These are phyloP conservation scores for Polychaeton citri DNA, from an alignment of 2,329 filamentous ascomycete genomes.

Conservation along the genomic window DNA sequence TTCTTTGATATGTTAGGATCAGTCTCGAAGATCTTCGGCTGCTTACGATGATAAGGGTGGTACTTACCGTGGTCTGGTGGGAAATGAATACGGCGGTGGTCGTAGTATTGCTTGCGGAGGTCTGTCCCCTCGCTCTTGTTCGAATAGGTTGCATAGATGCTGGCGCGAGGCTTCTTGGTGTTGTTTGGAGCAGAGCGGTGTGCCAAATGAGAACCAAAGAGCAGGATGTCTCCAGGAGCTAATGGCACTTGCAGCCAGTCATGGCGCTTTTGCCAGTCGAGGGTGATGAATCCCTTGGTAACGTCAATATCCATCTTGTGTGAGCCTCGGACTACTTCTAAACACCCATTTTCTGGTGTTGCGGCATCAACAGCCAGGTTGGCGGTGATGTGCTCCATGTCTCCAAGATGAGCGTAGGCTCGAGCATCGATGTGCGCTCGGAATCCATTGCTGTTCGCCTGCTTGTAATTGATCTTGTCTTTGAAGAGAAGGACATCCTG, in stretches of 20 bases:
- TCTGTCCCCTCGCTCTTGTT: conserved; percentile 24
- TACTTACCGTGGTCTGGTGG: conserved; percentile 25
- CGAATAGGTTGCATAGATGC: conserved; percentile 32
- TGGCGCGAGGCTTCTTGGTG: conserved; percentile 23
- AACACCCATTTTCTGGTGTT: conserved; percentile 24
- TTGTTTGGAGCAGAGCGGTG: conserved; percentile 25
- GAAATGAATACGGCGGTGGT: conserved; percentile 26
- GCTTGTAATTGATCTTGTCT: conserved; percentile 32
- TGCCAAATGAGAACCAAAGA: conserved; percentile 29
- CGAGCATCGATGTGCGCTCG: conserved; percentile 28
- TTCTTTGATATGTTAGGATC: conserved; percentile 6
- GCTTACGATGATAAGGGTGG: conserved; percentile 1
- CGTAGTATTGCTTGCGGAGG: conserved; percentile 30
- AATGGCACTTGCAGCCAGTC: conserved; percentile 24
- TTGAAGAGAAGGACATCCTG: conserved; percentile 31
- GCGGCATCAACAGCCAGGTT: conserved; percentile 27
- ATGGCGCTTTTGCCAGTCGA: conserved; percentile 22
- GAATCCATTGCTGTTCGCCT: conserved; percentile 29
- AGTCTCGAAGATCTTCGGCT: conserved; percentile 1
- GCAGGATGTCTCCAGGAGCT: conserved; percentile 22
- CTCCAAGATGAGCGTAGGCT: conserved; percentile 29
- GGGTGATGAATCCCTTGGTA: conserved; percentile 22
- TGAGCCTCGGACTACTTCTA: conserved; percentile 28
- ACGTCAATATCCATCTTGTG: conserved; percentile 24
- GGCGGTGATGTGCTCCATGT: conserved; percentile 29